Base-by-base conservation (phyloP, 192 early-diverging fungal species). In the Rhizophagus clarus region DNA sequence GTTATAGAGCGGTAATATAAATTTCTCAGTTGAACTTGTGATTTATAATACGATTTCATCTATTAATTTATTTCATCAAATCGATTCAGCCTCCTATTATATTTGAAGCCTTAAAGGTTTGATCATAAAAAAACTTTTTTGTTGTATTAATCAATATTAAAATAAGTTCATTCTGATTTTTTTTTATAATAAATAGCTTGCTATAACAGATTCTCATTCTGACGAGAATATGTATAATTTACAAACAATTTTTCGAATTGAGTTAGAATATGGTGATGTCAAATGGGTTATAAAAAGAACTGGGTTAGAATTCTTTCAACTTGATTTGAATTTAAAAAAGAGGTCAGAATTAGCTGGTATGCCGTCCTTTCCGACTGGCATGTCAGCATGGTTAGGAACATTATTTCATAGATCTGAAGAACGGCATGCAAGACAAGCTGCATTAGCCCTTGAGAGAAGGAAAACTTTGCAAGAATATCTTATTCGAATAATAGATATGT, bases 261-360 rank as follows among this genome's bases (percentile, higher is more conserved):
- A 90, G 75, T 83, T 93, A 15, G 87, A 91, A 80, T 95, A 95
- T 76, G 94, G 94, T 28, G 93, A 94, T 67, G 84, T 91, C 67
- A 93, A 93, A 82, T 95, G 94, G 94, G 91, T 93, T 15, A 88
- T 94, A 34, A 81, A 86, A 32, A 87, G 92, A 24, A 85, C 89
- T 1, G 85, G 91, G 28, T 83, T 88, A 49, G 92, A 95, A 74
- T 93, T 95, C 81, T 83, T 89, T 26, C 77, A 84, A 15, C 81
- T 95, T 62, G 91, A 94, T 80, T 85, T 91, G 29, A 85, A 84
- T n/a, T 82, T 95, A 40, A 89, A 85, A 73, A 84, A 84, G 76
- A 91, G 87, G 80, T 79, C 77, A 71, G 86, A 78, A 12, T 81
- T 87, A 6, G 79, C 81, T 2, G 79, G 63, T 5, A 9, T 86